Evolutionary conservation across 2,329 filamentous ascomycete species (phyloP).

Genomic region (Verticillium tricorpus): DNA sequence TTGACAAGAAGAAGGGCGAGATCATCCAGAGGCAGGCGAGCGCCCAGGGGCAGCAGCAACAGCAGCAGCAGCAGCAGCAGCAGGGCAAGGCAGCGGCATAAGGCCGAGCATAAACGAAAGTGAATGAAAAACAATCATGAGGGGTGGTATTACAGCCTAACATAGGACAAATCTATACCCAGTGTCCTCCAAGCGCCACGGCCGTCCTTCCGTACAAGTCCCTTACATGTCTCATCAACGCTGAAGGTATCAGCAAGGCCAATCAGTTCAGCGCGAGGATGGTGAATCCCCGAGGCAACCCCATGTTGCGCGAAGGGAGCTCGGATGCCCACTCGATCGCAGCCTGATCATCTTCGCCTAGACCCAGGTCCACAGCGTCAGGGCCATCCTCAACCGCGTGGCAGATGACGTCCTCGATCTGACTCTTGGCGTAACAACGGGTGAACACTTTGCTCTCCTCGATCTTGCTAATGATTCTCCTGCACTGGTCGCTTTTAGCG

Average conservation of each 20-base stretch:
- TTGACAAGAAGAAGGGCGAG: conserved; percentile 55
- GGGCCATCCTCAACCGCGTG: conserved; percentile 18
- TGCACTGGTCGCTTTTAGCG: conserved; percentile 21
- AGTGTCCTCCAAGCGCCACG: neutral
- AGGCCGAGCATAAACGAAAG: neutral
- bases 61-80: conserved; percentile 27
- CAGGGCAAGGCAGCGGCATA: conserved; percentile 21
- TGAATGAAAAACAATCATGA: neutral
- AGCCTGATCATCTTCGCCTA: conserved; percentile 13
- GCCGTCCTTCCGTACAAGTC: neutral
- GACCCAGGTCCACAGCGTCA: conserved; percentile 1
- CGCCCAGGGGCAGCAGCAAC: conserved; percentile 28
- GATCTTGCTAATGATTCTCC: conserved; percentile 22
- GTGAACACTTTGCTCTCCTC: conserved; percentile 23
- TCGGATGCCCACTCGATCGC: conserved; percentile 22
- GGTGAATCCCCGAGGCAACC: conserved; percentile 29
- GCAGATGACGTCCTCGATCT: conserved; percentile 27
- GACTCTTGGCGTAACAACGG: conserved; percentile 25
- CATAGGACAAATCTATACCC: neutral
- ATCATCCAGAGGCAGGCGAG: conserved; percentile 53
- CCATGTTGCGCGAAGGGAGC: conserved; percentile 28
- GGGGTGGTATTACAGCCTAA: neutral
- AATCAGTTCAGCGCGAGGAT: conserved; percentile 31
- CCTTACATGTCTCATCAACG: conserved; percentile 4
- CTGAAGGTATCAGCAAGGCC: neutral